Conservation (phyloP, 1,139 yeast species). For the Yamadazyma membranifaciens region DNA sequence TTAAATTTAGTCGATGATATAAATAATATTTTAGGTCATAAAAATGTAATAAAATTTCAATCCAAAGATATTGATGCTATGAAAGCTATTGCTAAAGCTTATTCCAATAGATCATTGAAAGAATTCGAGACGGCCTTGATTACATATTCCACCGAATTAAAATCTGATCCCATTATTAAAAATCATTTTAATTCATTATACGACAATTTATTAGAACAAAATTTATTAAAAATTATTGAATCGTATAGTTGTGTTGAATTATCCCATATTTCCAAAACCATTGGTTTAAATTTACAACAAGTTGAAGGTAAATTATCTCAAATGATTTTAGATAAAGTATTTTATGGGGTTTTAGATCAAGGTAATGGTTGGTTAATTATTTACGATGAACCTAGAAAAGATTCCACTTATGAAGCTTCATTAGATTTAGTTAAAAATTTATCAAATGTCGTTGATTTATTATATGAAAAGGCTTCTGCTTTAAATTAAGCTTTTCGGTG, state of each 20-base stretch:
- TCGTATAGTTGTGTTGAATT: conserved; percentile 95
- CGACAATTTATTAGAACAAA: conserved; percentile 90
- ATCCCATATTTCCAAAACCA: conserved; percentile 79
- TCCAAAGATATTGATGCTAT: conserved; percentile 81
- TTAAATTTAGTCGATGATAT: conserved; percentile 84
- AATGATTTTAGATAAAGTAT: conserved; percentile 93
- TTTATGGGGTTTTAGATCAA: conserved; percentile 94
- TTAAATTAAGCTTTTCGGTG: conserved; percentile 47
- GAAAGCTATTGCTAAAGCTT: conserved; percentile 90
- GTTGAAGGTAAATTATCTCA: conserved; percentile 94
- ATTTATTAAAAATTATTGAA: conserved; percentile 89
- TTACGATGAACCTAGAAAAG: conserved; percentile 85
- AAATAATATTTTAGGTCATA: conserved; percentile 70
- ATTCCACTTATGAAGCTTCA: conserved; percentile 86
- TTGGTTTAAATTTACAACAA: conserved; percentile 84
- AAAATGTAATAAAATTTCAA: conserved; percentile 78
- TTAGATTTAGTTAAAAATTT: conserved; percentile 84
- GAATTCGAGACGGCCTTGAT: conserved; percentile 83
- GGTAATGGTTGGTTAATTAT: conserved; percentile 97
- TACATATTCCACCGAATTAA: conserved; percentile 70
- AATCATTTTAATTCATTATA: conserved; percentile 91
- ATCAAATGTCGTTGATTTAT: conserved; percentile 83
- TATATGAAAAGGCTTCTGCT: conserved; percentile 90
- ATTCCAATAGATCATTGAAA: conserved; percentile 82
- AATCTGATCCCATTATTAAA: conserved; percentile 84